Base-by-base conservation (phyloP, 805 yeast species). In the Lachancea sp. region DNA sequence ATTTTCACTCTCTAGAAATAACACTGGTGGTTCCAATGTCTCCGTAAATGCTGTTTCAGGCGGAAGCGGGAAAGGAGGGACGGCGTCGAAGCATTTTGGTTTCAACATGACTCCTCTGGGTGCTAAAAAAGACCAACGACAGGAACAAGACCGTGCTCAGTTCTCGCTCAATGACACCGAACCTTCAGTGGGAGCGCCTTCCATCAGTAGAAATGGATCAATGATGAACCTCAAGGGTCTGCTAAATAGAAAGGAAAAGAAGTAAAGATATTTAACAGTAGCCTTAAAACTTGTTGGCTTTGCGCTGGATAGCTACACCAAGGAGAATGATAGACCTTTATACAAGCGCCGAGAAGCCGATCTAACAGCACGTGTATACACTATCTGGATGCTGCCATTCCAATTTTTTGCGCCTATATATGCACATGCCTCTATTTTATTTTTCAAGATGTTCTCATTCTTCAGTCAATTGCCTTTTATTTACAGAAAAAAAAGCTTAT, bases 101-200 rank as follows among this genome's bases (percentile, higher is more conserved):
- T 54, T 59, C 36, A 49, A 52, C 25, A 58, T 59, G 62, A 56
- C 61, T 15, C 59, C 61, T 7, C 45, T 48, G 7, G 50, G 36
- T n/a, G 19, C 13, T 12, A 33, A 37, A 18, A 16, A 17, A 29
- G 43, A 20, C 6, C 23, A 28, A 26, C 36, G 32, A 17, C 16
- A 17, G 33, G 29, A 21, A 8, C 23, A 29, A 16, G 3, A 9
- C 16, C 31, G 30, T 7, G 34, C 35, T 15, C 29, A 37, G n/a
- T 32, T 32, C 15, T 32, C 35, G 4, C 26, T 32, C 9, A 13
- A 29, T 15, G 40, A 23, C 16, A 11, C 23, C 6, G 40, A 37
- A 12, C 9, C 30, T 8, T 11, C n/a, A 4, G 29, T 13, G 12
- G 21, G 30, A 15, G 6, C 40, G 4, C 19, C 39, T 19, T 36